Base-by-base conservation (phyloP, 129 eudicot genomes). In the Flaveria trinervia region DNA sequence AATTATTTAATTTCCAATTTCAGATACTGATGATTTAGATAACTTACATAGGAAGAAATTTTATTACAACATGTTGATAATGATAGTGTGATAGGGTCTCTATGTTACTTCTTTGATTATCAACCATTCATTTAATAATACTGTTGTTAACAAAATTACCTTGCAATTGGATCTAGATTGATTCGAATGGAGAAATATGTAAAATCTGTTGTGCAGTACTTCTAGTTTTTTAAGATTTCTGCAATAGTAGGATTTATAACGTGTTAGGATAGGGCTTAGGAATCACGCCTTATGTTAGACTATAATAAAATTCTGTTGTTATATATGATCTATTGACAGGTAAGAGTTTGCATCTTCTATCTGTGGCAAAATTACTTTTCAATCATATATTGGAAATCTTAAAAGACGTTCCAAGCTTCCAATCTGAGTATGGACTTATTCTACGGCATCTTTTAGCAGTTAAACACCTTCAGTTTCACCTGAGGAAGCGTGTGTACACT, bases 331-430 rank as follows among this genome's bases (percentile, higher is more conserved):
- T 36, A 36, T 73, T 81, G 68, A 64, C 85, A 93, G 98, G 93
- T 49, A 85, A 81, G 79, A 81, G 80, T 73, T 67, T 86, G 65
- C 91, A 76, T 79, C 90, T 95, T 52, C 74, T 89, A 50, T 80
- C 92, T 18, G 99, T 89, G 81, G 92, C 86, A 66, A 92, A 90
- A 52, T 23, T 84, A 74, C 92, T 95, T 80, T 95, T 87, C 83
- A 86, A 82, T 84, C 99, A 95, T 66, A 86, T 89, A 52, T 86
- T 83, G 85, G 97, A 95, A 70, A 83, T 91, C 75, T 73, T 91
- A 60, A 87, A 85, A 79, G 99, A 95, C 60, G 96, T 86, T 67
- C 96, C 93, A 60, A 87, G 92, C 88, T 95, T 91, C 81, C 99
- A 89, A 66, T 86, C 90, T 5, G 97, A 95, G 84, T 95, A 95